Base-by-base conservation (phyloP, 352 stramenopile genomes). In the Plasmopara viticola region DNA sequence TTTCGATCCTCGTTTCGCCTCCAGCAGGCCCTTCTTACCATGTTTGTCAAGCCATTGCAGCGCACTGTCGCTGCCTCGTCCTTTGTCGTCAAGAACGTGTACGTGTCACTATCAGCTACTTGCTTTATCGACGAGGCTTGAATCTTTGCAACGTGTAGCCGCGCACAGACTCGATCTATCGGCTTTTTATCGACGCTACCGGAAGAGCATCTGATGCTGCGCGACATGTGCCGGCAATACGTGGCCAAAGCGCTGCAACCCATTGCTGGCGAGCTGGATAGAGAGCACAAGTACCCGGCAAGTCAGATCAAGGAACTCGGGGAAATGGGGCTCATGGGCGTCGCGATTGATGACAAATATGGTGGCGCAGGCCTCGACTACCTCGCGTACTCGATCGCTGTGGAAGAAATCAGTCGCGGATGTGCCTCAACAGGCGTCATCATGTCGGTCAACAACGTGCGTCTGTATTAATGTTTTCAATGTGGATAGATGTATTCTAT, bases 321-420 rank as follows among this genome's bases (percentile, higher is more conserved):
- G 14, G 94, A 98, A 55, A 94, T 98, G 60, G 95, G 95, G 3
- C 66, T 99, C 17, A 97, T 99, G 92, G 95, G 95, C 25, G 90
- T 99, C 37, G 93, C 93, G 43, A 82, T 97, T 18, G 58, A 77
- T 33, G 76, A 90, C 28, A 63, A 97, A 33, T 89, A 95, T 56
- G 90, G 89, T 37, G 95, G 95, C 18, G 86, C 85, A 6, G 95
- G 88, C 9, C 79, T 99, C 42, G 95, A 99, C 72, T 96, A 97
- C 57, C 60, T 99, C 25, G 90, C 90, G 7, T 99, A 99, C 68
- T 89, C 95, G 17, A 98, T 99, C 70, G 95, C 95, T 13, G 97
- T 98, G 84, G 95, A 99, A 64, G 95, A 99, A 74, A 97, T 99
- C 59, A 97, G 80, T 53, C 88, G 95, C 38, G 95, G 94, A 38